Evolutionary conservation across 129 eudicot genomes (phyloP), one percentile per base, ranked within the genome.

Genomic region (Daucus carota): DNA sequence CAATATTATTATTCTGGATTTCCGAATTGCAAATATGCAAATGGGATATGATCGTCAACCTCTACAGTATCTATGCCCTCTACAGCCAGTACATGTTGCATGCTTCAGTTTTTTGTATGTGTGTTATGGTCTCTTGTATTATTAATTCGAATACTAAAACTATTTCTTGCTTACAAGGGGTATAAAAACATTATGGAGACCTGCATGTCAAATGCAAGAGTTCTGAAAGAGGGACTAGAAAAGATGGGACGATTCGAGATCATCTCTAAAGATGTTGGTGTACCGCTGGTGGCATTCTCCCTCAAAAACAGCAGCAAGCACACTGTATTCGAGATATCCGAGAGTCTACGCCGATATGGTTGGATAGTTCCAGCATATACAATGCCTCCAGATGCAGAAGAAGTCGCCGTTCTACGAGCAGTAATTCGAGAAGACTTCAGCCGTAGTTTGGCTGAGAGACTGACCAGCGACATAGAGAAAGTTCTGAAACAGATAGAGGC

Each of bases 311-410:
- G 75, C 81, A 82, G 85, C 75, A 82, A 43, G 41, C 84, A 89
- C 87, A 84, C 85, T 0, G 92, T 85, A 60, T 92, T 88, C 57
- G 85, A 88, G 52, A 82, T 92, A 47, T 80, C 96, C 0, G 89
- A 90, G 72, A 78, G 82, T 68, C 78, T 89, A 60, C 82, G 96
- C 59, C 80, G 86, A 42, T 86, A 84, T 57, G 96, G 93, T 72
- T 92, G 97, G 96, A 85, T 92, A 1, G 65, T 88, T 46, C 97
- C 93, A 5, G 96, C 96, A 28, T 92, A 92, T 82, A 87, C 96
- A 45, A 83, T 92, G 97, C 97, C 97, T 28, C 88, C 90, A 0
- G 87, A 92, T 76, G 92, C 86, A 14, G 87, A 84, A 76, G 93
- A 89, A 72, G 48, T 89, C 10, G 84, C 87, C 0, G 88, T 89